A percentile compares a stretch with the other conserved stretches of the same genome.
Evolutionary conservation across 139 green algal species (phyloP).

Genomic region (Zygnema cylindricum): DNA sequence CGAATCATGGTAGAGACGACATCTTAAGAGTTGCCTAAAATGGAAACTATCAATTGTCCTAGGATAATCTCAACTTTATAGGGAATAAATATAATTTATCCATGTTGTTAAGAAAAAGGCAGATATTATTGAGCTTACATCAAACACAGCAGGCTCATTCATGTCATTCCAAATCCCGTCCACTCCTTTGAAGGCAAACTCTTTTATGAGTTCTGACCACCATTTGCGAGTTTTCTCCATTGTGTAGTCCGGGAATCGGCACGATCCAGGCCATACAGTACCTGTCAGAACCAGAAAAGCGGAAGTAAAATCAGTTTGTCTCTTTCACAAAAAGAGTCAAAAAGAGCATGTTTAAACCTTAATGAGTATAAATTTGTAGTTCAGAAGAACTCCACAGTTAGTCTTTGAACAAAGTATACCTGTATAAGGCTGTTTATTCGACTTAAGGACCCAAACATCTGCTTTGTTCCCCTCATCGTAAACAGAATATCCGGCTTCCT

Average conservation of each 20-base stretch:
- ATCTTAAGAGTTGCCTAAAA: too few species aligned
- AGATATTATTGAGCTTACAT: constrained; percentile 24
- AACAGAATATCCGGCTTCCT: constrained; percentile 28
- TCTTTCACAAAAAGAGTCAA: too few species aligned
- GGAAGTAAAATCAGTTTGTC: too few species aligned
- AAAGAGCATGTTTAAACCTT: too few species aligned
- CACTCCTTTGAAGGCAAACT: constrained; percentile 30
- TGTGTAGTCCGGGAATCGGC: constrained; percentile 52
- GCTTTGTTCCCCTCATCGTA: constrained; percentile 21
- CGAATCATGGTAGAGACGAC: too few species aligned
- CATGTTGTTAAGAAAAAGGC: not conserved
- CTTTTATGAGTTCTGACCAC: constrained; percentile 24
- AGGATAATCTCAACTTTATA: too few species aligned
- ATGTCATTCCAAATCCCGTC: constrained; percentile 63
- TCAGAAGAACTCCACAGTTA: not conserved
- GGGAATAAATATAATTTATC: too few species aligned
- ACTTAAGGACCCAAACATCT: constrained; percentile 39
- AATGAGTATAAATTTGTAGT: not conserved
- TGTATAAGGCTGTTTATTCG: constrained; percentile 35
- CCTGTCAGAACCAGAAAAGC: constrained; percentile 11
- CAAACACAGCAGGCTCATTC: constrained; percentile 58
- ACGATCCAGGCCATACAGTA: constrained; percentile 44
- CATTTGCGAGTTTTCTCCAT: constrained; percentile 17
- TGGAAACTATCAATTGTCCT: too few species aligned
- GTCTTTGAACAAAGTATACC: constrained; percentile 6